These are phyloP conservation scores for Fraxinus paxiana DNA, from an alignment of 305 asterid species.

Conservation along the genomic window DNA sequence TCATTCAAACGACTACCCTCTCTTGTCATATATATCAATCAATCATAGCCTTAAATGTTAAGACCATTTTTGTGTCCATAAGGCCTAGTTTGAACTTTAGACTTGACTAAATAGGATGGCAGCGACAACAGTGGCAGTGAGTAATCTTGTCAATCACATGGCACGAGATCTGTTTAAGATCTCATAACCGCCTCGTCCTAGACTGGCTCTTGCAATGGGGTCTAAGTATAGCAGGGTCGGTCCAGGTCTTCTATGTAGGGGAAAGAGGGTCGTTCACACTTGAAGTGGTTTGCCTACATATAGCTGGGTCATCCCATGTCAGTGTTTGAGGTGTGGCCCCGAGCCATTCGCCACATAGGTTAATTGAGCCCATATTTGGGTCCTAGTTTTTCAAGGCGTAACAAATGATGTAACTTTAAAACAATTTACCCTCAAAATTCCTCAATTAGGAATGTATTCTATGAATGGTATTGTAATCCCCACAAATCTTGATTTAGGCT, in stretches of 20 bases:
- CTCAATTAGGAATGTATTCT: no score
- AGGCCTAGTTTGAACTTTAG: not conserved
- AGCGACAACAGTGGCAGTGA: not conserved
- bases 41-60: not conserved
- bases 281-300: not conserved
- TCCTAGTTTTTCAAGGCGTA: no score
- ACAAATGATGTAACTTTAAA: no score
- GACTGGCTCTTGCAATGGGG: not conserved
- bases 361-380: no score
- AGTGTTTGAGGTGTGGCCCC: no score
- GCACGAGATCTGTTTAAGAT: not conserved
- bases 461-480: no score
- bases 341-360: no score
- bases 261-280: not conserved
- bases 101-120: not conserved
- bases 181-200: not conserved
- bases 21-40: not conserved
- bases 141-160: not conserved
- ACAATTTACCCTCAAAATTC: no score
- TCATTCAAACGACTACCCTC: not conserved
- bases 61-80: not conserved
- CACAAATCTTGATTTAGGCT: no score
- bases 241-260: not conserved
- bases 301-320: no score
- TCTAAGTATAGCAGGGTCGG: not conserved